Evolutionary conservation across 2,329 filamentous ascomycete species (phyloP).

Genomic region (Fulvia fulva): DNA sequence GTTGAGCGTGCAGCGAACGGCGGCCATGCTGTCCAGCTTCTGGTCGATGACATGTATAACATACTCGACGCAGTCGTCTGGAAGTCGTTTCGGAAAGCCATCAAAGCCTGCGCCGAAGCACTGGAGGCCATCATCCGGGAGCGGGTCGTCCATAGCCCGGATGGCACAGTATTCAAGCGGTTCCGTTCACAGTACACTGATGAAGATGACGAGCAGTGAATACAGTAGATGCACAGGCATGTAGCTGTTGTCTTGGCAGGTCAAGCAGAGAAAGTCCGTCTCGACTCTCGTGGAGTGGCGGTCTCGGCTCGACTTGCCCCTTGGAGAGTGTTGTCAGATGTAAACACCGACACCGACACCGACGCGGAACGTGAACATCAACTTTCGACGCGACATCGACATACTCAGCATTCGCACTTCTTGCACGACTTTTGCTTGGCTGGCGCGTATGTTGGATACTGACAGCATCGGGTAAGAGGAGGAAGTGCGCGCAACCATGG

Average conservation of each 20-base stretch:
- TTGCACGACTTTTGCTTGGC: background rate
- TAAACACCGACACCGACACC: background rate
- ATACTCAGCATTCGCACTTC: background rate
- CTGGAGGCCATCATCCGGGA: conserved; percentile 54
- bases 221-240: no score
- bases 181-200: no score
- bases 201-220: background rate
- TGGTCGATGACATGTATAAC: conserved; percentile 67
- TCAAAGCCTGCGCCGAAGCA: conserved; percentile 64
- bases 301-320: background rate
- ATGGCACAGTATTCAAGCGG: no score
- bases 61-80: conserved; percentile 85
- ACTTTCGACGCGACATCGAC: background rate
- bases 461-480: conserved; percentile 3
- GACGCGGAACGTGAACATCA: no score
- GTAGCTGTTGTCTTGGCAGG: background rate
- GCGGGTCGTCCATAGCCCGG: conserved; percentile 26
- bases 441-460: conserved; percentile 14
- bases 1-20: conserved; percentile 64
- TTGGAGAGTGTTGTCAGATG: background rate
- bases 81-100: conserved; percentile 63
- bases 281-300: background rate
- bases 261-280: background rate
- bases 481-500: conserved; percentile 34
- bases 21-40: conserved; percentile 44